A percentile compares a stretch with the other conserved stretches of the same genome.
phyloP scores from a whole-genome alignment of 1,139 yeast genomes.

The Geotrichum candidum region DNA sequence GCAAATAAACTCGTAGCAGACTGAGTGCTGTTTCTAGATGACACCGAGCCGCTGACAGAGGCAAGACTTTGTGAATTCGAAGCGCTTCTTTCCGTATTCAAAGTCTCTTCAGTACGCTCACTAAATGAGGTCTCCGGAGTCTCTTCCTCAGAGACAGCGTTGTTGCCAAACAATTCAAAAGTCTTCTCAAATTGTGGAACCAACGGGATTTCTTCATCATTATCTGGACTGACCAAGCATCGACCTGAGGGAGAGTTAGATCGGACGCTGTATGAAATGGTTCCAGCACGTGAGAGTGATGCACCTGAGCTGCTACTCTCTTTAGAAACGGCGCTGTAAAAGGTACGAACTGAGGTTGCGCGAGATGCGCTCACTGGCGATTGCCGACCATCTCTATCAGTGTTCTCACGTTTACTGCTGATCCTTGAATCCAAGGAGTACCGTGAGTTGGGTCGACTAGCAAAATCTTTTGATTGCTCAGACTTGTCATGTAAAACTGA shows the following conservation, averaged over 20 bases:
- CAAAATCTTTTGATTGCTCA: background rate
- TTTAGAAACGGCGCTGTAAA: background rate
- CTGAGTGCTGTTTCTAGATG: background rate
- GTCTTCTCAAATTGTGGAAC: conserved; percentile 13
- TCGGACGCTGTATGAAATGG: background rate
- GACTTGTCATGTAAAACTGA: background rate
- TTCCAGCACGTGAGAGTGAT: background rate
- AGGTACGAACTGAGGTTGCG: background rate
- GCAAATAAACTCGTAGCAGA: background rate
- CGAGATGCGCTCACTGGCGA: background rate
- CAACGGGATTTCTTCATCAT: conserved; percentile 8
- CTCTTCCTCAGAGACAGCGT: background rate
- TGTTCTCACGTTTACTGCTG: background rate
- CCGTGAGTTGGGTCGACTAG: background rate
- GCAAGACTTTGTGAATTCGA: background rate
- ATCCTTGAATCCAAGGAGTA: background rate
- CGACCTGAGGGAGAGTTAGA: background rate
- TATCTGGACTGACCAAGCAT: background rate
- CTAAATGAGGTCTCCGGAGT: background rate
- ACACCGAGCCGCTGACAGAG: background rate
- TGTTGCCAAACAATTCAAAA: conserved; percentile 7
- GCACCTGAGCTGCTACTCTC: background rate
- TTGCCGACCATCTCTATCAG: background rate
- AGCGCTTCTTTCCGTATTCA: background rate
- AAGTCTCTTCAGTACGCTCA: background rate